These are phyloP conservation scores for Nicotiana undulata DNA, from an alignment of 257 asterid species.

Conservation along the genomic window DNA sequence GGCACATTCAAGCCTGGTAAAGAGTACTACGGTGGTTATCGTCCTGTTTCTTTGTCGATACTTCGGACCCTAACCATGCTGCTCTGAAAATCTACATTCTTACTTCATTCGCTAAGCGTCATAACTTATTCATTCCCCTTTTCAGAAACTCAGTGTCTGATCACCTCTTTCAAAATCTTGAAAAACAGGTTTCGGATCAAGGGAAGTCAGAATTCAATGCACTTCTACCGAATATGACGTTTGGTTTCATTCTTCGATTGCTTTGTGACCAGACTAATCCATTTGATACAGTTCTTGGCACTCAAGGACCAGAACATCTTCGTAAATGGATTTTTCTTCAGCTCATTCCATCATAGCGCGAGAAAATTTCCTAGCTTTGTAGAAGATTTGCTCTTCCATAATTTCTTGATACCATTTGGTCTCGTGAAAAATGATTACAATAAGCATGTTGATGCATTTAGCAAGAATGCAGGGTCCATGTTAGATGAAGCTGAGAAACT, in stretches of 20 bases:
- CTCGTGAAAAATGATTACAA: slow-evolving; percentile 35
- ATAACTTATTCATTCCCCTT: slow-evolving; percentile 31
- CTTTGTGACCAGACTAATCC: slow-evolving; percentile 37
- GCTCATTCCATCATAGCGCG: slow-evolving; percentile 43
- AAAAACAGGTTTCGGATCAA: slow-evolving; percentile 30
- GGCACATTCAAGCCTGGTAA: slow-evolving; percentile 75
- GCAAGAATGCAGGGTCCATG: slow-evolving; percentile 18
- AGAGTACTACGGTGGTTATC: slow-evolving; percentile 55
- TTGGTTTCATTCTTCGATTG: slow-evolving; percentile 58
- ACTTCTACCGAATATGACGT: slow-evolving; percentile 38
- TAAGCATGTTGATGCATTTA: slow-evolving; percentile 42
- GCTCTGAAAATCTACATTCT: slow-evolving; percentile 37
- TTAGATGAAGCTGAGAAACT: slow-evolving; percentile 47
- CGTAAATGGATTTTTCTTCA: slow-evolving; percentile 57
- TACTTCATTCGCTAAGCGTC: slow-evolving; percentile 25
- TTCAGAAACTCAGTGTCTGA: slow-evolving; percentile 31
- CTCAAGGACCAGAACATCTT: slow-evolving; percentile 31
- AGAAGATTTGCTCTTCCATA: slow-evolving; percentile 49
- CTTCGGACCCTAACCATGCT: slow-evolving; percentile 48
- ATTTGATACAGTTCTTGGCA: slow-evolving; percentile 27
- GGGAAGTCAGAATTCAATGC: slow-evolving; percentile 44
- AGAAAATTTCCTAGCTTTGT: slow-evolving; percentile 42
- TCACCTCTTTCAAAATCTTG: slow-evolving; percentile 37
- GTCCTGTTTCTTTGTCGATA: slow-evolving; percentile 55
- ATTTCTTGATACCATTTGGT: slow-evolving; percentile 35